Evolutionary conservation across 345 rosid species (phyloP).

Genomic region (Moricandia arvensis): DNA sequence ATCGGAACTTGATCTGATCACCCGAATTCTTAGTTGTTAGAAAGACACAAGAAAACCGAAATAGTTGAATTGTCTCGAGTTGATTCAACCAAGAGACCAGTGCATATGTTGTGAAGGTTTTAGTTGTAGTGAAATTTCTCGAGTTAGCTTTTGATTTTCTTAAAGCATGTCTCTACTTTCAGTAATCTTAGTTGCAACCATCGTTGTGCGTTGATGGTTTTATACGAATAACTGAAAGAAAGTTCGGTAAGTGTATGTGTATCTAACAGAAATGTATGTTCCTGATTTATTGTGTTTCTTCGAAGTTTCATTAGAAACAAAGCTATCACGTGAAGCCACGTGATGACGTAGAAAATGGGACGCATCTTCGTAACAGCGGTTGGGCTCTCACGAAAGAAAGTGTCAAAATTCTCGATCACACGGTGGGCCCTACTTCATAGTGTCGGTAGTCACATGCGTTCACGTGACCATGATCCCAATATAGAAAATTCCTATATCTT

Average conservation of each 20-base stretch:
- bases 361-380: background rate
- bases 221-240: background rate
- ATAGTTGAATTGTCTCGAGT: no score
- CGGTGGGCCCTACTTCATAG: background rate
- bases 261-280: background rate
- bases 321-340: slow-evolving; percentile 16
- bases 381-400: slow-evolving; percentile 27
- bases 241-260: background rate
- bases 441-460: slow-evolving; percentile 34
- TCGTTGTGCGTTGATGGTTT: background rate
- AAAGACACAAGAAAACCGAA: no score
- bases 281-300: background rate
- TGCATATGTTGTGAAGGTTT: no score
- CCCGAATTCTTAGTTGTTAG: no score
- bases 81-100: no score
- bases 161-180: background rate
- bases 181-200: background rate
- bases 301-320: background rate
- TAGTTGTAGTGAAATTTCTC: no score
- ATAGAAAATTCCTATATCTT: background rate
- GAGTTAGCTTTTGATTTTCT: no score
- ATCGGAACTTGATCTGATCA: no score
- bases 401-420: background rate
- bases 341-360: slow-evolving; percentile 12
- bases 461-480: slow-evolving; percentile 2